Evolutionary conservation across 2,329 filamentous ascomycete genomes (phyloP).

Genomic region (Ophiocordyceps camponoti-saundersi): DNA sequence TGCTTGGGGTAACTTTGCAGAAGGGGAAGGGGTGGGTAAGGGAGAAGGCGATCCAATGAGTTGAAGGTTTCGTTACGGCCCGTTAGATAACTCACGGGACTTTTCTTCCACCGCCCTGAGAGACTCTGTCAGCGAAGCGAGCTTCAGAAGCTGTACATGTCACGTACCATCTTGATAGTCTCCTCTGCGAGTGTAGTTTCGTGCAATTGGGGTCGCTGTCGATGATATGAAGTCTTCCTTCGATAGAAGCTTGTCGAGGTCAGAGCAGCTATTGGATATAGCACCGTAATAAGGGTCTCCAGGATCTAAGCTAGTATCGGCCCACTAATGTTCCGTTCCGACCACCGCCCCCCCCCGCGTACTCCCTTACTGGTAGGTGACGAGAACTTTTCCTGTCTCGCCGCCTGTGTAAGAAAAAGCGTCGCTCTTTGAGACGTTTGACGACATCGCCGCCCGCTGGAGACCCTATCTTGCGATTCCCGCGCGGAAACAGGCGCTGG

Average conservation of each 20-base stretch:
- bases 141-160: background rate
- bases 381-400: too few relatives aligned
- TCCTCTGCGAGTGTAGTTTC: background rate
- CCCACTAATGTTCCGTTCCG: too few relatives aligned
- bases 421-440: background rate
- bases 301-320: too few relatives aligned
- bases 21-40: background rate
- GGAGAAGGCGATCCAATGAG: too few relatives aligned
- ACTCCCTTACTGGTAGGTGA: too few relatives aligned
- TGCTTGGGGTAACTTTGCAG: conserved; percentile 75
- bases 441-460: background rate
- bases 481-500: background rate
- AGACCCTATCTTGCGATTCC: background rate
- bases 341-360: too few relatives aligned
- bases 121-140: background rate
- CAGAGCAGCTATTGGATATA: too few relatives aligned
- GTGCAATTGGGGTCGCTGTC: background rate
- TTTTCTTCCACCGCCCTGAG: conserved; percentile 48
- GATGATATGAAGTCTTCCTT: background rate
- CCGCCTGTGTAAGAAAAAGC: background rate
- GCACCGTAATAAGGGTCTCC: too few relatives aligned
- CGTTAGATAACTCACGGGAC: conserved; percentile 28
- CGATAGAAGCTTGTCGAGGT: background rate
- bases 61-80: background rate
- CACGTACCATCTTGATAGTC: conserved; percentile 36